Percentiles rank a stretch among this genome's conserved stretches.
Evolutionary conservation across 352 stramenopile species (phyloP).

Genomic region (Phytophthora nicotianae): DNA sequence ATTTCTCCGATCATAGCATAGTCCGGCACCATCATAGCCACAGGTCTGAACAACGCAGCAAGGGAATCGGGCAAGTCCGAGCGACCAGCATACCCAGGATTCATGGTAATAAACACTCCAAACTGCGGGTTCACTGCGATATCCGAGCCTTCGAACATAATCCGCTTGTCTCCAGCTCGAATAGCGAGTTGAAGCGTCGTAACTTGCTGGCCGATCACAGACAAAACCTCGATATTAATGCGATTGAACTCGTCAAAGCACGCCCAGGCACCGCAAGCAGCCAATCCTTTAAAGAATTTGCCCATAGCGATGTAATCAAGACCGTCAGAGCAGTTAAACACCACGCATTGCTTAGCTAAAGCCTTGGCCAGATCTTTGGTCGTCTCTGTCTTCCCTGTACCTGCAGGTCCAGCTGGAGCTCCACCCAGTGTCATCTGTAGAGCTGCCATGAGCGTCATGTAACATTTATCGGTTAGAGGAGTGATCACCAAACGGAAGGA

Average conservation of each 20-base stretch:
- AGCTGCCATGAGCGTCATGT: slow-evolving; percentile 95
- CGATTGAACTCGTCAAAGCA: slow-evolving; percentile 98
- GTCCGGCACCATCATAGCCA: slow-evolving; percentile 98
- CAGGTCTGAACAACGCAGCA: slow-evolving; percentile 93
- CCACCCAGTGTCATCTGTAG: slow-evolving; percentile 95
- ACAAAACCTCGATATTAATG: slow-evolving; percentile 94
- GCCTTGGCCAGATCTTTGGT: slow-evolving; percentile 95
- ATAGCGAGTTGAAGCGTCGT: slow-evolving; percentile 90
- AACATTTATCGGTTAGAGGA: slow-evolving; percentile 95
- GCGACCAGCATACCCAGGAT: slow-evolving; percentile 94
- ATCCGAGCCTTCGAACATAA: slow-evolving; percentile 94
- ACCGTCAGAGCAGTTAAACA: slow-evolving; percentile 96
- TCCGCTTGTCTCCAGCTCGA: slow-evolving; percentile 83
- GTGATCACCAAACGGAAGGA: slow-evolving; percentile 95
- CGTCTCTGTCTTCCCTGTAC: slow-evolving; percentile 95
- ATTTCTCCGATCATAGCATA: slow-evolving; percentile 97
- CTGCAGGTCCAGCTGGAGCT: slow-evolving; percentile 90
- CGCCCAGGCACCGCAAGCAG: slow-evolving; percentile 93
- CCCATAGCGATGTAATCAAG: slow-evolving; percentile 96
- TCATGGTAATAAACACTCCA: slow-evolving; percentile 97
- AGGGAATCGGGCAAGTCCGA: slow-evolving; percentile 96
- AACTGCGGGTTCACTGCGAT: slow-evolving; percentile 94
- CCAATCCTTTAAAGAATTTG: slow-evolving; percentile 94
- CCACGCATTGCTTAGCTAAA: slow-evolving; percentile 94
- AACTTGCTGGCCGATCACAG: slow-evolving; percentile 86